A percentile compares a stretch with the other conserved stretches of the same genome.
Evolutionary conservation across 2,329 filamentous ascomycete genomes (phyloP).

Genomic region (Aspergillus glaucus): DNA sequence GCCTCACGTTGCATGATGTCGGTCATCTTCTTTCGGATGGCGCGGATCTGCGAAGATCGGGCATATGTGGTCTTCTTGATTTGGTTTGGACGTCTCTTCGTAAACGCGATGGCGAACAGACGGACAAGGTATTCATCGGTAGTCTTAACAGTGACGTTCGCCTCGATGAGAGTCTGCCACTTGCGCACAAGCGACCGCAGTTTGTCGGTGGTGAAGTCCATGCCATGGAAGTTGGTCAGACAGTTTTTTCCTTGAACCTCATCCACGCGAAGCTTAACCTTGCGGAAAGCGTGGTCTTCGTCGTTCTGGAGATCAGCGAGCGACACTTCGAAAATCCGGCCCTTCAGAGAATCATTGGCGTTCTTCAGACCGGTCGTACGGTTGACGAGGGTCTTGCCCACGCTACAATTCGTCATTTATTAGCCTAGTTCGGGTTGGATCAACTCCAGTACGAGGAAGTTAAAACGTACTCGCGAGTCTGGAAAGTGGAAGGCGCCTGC

Average conservation of each 20-base stretch:
- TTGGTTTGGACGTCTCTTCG: slow-evolving; percentile 98
- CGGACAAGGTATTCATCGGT: slow-evolving; percentile 99
- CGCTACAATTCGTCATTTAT: slow-evolving; percentile 45
- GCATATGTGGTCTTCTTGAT: slow-evolving; percentile 99
- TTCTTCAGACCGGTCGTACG: slow-evolving; percentile 99
- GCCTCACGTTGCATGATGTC: slow-evolving; percentile 99
- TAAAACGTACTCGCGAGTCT: slow-evolving; percentile 80
- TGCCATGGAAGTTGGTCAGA: slow-evolving; percentile 99
- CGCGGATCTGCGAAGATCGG: slow-evolving; percentile 90
- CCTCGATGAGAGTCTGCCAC: slow-evolving; percentile 99
- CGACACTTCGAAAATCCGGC: slow-evolving; percentile 97
- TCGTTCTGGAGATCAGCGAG: slow-evolving; percentile 99
- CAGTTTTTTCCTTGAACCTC: slow-evolving; percentile 99
- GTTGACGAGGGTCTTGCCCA: slow-evolving; percentile 99
- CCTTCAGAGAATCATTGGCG: slow-evolving; percentile 98
- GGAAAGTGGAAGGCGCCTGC: slow-evolving; percentile 90
- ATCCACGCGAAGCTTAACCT: slow-evolving; percentile 97
- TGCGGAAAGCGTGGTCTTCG: slow-evolving; percentile 99
- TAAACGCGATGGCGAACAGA: slow-evolving; percentile 98
- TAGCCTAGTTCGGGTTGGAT: neutral
- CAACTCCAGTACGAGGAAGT: neutral
- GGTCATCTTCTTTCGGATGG: slow-evolving; percentile 99
- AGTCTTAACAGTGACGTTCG: slow-evolving; percentile 99
- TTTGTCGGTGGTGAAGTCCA: slow-evolving; percentile 99
- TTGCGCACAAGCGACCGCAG: slow-evolving; percentile 98